phyloP scores from a whole-genome alignment of 1,284 basidiomycete genomes.

The Ustilago lituana region DNA sequence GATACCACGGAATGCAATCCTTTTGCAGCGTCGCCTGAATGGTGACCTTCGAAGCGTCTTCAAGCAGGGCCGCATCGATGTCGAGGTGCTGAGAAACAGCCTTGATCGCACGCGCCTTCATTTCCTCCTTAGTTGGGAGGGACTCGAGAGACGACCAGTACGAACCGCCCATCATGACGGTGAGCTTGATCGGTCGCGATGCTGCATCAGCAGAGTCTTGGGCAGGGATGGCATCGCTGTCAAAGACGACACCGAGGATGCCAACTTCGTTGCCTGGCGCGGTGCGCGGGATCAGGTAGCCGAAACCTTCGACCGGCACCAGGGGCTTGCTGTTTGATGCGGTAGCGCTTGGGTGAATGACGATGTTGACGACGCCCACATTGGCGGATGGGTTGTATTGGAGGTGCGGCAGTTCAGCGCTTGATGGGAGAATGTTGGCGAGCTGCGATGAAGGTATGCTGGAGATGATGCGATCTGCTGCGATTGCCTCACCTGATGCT shows the following conservation, averaged over 20 bases:
- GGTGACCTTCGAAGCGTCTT: constrained; percentile 46
- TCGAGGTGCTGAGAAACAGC: constrained; percentile 54
- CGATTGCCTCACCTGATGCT: constrained; percentile 15
- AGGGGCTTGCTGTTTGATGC: constrained; percentile 77
- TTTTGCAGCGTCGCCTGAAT: constrained; percentile 72
- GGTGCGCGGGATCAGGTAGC: constrained; percentile 89
- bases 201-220: constrained; percentile 38
- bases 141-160: constrained; percentile 69
- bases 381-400: constrained; percentile 65
- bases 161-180: constrained; percentile 89
- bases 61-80: constrained; percentile 31
- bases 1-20: constrained; percentile 84
- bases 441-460: constrained; percentile 50
- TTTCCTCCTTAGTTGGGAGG: constrained; percentile 69
- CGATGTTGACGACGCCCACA: constrained; percentile 62
- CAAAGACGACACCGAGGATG: constrained; percentile 73
- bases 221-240: constrained; percentile 69
- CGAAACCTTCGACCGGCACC: constrained; percentile 82
- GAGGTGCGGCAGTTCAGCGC: constrained; percentile 67
- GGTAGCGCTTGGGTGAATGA: constrained; percentile 70
- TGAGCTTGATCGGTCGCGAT: constrained; percentile 74
- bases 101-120: constrained; percentile 41
- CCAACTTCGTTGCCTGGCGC: constrained; percentile 70
- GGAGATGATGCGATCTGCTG: constrained; percentile 68
- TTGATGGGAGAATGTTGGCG: constrained; percentile 25